Evolutionary conservation across 225 moss, liverwort and hornwort genomes (phyloP), one percentile per base, ranked within the genome.

Genomic region (Asterella californica): DNA sequence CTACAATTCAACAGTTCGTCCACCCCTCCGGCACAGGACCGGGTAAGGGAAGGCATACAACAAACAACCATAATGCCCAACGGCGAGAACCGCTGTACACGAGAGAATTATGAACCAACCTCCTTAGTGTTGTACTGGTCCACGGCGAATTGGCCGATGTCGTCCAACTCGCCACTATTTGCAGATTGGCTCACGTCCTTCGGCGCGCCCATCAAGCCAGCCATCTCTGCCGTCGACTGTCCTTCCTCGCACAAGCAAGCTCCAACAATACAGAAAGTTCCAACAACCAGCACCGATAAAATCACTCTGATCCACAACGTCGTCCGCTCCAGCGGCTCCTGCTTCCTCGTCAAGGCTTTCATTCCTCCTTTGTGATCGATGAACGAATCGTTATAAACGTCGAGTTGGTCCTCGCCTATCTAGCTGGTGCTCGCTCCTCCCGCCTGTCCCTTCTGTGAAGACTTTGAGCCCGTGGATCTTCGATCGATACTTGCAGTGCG

Each of bases 101-200:
- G 33, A 33, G 37, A 55, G 24, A 57, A 59, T 37, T 10, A 60
- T 21, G 29, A 45, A 46, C 79, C 4, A 37, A 87, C 87, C 87
- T 87, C 82, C 75, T 84, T 84, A 29, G 38, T 36, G 70, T 87
- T 87, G 74, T 87, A 82, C 57, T 87, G 82, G 24, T 68, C 64
- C 15, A 87, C 84, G 17, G 87, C 87, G 24, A 79, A 87, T 45
- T 80, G 69, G 14, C 45, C 87, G 0, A 87, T 45, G 0, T 82
- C 82, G 27, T 87, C 82, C 6, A 87, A 49, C 80, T 84, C 84
- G 22, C n/a, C 72, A 53, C 82, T 82, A 69, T 87, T 87, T 38
- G 82, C 81, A 10, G 72, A 45, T 33, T 27, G n/a, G 55, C 30
- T 71, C 3, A 87, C 80, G 34, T 84, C 87, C 84, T 84, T 87